phyloP scores from a whole-genome alignment of 495 filamentous ascomycete species.

The Aspergillus avenaceus region DNA sequence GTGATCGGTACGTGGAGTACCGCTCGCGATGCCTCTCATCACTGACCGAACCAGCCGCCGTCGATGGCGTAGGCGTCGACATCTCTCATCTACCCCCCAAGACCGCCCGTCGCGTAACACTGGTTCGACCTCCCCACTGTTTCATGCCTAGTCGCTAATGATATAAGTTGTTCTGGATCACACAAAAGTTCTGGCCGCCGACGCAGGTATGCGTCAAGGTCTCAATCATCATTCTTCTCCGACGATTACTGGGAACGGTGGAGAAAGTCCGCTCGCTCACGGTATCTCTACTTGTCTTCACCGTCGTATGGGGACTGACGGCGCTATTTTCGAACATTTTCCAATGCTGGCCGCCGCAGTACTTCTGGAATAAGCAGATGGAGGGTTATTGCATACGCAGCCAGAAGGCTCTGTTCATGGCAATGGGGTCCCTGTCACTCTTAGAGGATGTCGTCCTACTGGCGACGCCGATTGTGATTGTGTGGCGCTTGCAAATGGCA shows the following conservation, averaged over 20 bases:
- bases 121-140: slow-evolving; percentile 5
- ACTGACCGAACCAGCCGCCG: not conserved
- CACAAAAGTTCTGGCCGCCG: slow-evolving; percentile 21
- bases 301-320: slow-evolving; percentile 20
- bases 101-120: not conserved
- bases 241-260: slow-evolving; percentile 19
- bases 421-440: slow-evolving; percentile 19
- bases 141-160: not conserved
- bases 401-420: slow-evolving; percentile 14
- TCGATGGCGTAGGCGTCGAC: slow-evolving; percentile 4
- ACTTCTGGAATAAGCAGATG: slow-evolving; percentile 26
- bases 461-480: slow-evolving; percentile 26
- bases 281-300: slow-evolving; percentile 15
- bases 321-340: slow-evolving; percentile 24
- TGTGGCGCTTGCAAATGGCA: slow-evolving; percentile 30
- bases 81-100: not conserved
- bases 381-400: slow-evolving; percentile 24
- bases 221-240: slow-evolving; percentile 33
- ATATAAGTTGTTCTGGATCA: slow-evolving; percentile 18
- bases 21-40: not conserved
- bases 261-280: slow-evolving; percentile 6
- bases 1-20: slow-evolving; percentile 13
- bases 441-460: slow-evolving; percentile 23
- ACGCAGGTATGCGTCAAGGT: slow-evolving; percentile 31
- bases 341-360: slow-evolving; percentile 29